Percentiles rank a stretch among this genome's conserved stretches.
These are phyloP conservation scores for Auxenochlorella pyrenoidosa DNA, from an alignment of 139 green algal species.

Conservation along the genomic window DNA sequence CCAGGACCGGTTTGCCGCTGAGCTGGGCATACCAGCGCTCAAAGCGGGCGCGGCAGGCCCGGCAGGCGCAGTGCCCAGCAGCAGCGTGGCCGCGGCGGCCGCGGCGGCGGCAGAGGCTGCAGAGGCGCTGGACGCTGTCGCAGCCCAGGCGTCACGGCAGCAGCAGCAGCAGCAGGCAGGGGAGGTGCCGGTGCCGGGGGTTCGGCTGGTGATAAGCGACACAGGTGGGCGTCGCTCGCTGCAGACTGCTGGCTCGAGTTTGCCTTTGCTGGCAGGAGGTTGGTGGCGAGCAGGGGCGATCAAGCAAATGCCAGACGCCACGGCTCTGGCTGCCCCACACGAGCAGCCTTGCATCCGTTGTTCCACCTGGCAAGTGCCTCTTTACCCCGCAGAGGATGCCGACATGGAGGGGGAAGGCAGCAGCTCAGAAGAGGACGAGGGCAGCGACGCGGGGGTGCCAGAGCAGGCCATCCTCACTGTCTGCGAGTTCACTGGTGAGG, in stretches of 20 bases:
- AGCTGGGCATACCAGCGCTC: conserved; percentile 3
- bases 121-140: neutral
- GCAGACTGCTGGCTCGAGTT: neutral
- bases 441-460: neutral
- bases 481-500: conserved; percentile 9
- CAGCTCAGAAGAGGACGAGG: neutral
- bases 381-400: neutral
- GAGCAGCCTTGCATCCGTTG: neutral
- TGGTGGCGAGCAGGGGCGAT: too few relatives aligned
- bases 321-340: too few relatives aligned
- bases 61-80: neutral
- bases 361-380: too few relatives aligned
- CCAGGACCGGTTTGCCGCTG: conserved; percentile 25
- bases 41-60: neutral
- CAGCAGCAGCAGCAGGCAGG: neutral
- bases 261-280: neutral
- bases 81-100: too few relatives aligned
- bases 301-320: too few relatives aligned
- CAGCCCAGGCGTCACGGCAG: neutral
- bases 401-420: conserved; percentile 18
- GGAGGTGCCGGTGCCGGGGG: conserved; percentile 10
- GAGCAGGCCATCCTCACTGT: conserved; percentile 28
- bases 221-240: neutral
- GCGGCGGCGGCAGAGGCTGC: neutral
- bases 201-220: neutral